Conservation (phyloP, 352 stramenopile species). For the Phytophthora sp. region DNA sequence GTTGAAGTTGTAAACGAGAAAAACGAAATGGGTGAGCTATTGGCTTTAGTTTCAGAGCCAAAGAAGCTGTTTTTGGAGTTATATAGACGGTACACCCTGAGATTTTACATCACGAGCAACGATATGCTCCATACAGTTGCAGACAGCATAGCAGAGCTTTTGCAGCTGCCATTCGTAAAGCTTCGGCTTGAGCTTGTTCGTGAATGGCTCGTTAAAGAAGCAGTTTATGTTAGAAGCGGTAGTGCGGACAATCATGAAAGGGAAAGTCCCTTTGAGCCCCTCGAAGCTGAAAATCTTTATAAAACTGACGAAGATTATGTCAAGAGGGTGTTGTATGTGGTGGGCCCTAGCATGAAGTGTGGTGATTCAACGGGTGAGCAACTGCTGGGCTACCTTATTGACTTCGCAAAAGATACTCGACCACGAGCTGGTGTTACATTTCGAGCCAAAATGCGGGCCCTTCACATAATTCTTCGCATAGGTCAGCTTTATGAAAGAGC, state of each 20-base stretch:
- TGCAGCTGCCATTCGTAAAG: conserved; percentile 29
- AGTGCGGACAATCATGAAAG: too few relatives aligned
- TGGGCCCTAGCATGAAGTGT: conserved; percentile 16
- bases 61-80: conserved; percentile 50
- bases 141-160: conserved; percentile 35
- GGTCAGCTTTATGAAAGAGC: conserved; percentile 27
- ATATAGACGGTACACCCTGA: conserved; percentile 48
- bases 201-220: conserved; percentile 60
- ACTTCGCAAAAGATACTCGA: conserved; percentile 48
- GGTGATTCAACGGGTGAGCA: conserved; percentile 26
- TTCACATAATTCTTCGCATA: conserved; percentile 44
- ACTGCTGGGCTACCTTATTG: conserved; percentile 42
- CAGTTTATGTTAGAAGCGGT: conserved; percentile 30
- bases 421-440: conserved; percentile 62
- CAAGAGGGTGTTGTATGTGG: conserved; percentile 43
- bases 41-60: conserved; percentile 40
- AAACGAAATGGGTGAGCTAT: conserved; percentile 21
- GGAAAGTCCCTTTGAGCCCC: conserved; percentile 41
- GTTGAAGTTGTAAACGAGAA: conserved; percentile 19
- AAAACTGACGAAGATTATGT: conserved; percentile 39
- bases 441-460: conserved; percentile 53
- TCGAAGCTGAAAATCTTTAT: conserved; percentile 37
- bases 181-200: conserved; percentile 48
- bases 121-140: conserved; percentile 37
- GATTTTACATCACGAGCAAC: conserved; percentile 31